Evolutionary conservation across 179 eudicot species (phyloP).

Genomic region (Silene vulgaris): DNA sequence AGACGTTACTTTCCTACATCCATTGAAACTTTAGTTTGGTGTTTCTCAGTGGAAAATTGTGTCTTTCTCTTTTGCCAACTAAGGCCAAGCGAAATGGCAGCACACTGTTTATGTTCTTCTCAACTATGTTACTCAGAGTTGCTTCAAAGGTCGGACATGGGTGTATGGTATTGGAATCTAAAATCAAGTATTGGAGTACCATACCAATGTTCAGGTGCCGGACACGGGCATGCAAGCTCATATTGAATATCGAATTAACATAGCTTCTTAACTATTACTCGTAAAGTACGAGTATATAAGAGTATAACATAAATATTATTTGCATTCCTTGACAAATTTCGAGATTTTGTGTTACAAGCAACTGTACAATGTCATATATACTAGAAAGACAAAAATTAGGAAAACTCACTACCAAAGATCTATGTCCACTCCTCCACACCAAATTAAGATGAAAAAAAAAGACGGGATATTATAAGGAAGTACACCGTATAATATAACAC

Average conservation of each 20-base stretch:
- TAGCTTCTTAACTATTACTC: too few relatives aligned
- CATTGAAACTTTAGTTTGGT: slow-evolving; percentile 4
- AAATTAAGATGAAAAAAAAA: not conserved
- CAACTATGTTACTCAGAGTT: too few relatives aligned
- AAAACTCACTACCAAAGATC: not conserved
- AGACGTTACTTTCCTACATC: not conserved
- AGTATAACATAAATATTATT: not conserved
- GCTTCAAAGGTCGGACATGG: too few relatives aligned
- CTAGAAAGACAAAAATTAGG: not conserved
- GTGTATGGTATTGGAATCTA: too few relatives aligned
- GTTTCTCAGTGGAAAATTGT: not conserved
- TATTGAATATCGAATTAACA: too few relatives aligned
- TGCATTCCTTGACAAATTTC: not conserved
- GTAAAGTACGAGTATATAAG: too few relatives aligned
- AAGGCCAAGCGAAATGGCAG: too few relatives aligned
- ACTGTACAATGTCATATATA: slow-evolving; percentile 16
- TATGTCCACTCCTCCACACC: slow-evolving; percentile 10
- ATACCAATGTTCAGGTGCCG: too few relatives aligned
- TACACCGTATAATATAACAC: not conserved
- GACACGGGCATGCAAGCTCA: too few relatives aligned
- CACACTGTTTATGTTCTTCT: too few relatives aligned
- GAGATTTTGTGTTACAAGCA: not conserved
- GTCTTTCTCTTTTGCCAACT: slow-evolving; percentile 3
- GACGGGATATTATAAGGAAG: not conserved
- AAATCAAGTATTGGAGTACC: too few relatives aligned